phyloP scores from a whole-genome alignment of 2,329 filamentous ascomycete species.

The Ophiocordyceps robertsii region DNA sequence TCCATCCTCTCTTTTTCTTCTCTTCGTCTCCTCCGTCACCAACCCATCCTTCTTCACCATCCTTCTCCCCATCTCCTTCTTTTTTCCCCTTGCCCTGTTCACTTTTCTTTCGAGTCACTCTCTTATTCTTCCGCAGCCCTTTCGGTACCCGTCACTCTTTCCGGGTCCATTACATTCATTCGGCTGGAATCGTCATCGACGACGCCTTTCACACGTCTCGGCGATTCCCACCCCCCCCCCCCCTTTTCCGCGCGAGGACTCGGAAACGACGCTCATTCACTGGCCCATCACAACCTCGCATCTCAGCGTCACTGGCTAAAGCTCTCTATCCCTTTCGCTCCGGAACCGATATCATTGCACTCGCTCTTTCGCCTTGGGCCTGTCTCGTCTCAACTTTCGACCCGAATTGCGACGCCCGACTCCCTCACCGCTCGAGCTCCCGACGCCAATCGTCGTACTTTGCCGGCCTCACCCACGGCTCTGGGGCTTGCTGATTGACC shows the following conservation, averaged over 20 bases:
- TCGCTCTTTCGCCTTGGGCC: too few relatives aligned
- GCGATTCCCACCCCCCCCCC: neutral
- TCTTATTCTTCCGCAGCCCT: constrained; percentile 28
- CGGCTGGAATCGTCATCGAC: constrained; percentile 12
- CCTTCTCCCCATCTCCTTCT: constrained; percentile 10
- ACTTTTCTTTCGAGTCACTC: constrained; percentile 37
- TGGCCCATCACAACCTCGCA: too few relatives aligned
- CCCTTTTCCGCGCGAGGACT: neutral
- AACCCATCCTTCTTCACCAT: constrained; percentile 2
- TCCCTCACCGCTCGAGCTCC: too few relatives aligned
- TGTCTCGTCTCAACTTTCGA: too few relatives aligned
- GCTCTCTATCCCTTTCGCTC: too few relatives aligned
- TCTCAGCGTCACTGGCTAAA: too few relatives aligned
- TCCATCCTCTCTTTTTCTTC: constrained; percentile 19
- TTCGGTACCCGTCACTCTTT: constrained; percentile 38
- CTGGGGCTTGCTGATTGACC: neutral
- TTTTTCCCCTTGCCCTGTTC: constrained; percentile 24
- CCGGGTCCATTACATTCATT: constrained; percentile 32
- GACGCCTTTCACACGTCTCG: constrained; percentile 5
- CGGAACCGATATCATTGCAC: too few relatives aligned
- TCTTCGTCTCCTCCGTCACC: constrained; percentile 19
- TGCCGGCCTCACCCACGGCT: too few relatives aligned
- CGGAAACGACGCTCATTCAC: too few relatives aligned
- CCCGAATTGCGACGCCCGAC: too few relatives aligned
- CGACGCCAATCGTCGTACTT: too few relatives aligned